Evolutionary conservation across 768 basidiomycete species (phyloP).

Genomic region (Lentinula sp.): DNA sequence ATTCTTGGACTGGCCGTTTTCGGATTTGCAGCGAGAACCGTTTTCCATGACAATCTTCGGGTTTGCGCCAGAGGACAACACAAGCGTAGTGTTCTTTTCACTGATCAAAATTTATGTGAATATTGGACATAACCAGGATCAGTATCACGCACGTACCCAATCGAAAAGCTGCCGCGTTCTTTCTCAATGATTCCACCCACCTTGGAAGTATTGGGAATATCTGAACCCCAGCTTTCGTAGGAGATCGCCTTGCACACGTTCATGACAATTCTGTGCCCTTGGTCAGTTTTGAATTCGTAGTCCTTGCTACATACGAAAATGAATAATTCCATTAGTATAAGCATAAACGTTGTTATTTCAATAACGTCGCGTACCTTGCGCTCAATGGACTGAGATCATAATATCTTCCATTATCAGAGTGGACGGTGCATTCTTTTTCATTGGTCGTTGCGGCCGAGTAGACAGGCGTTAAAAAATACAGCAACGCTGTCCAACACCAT

Average conservation of each 20-base stretch:
- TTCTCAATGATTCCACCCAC: constrained; percentile 60
- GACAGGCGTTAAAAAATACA: background rate
- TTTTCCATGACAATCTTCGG: constrained; percentile 52
- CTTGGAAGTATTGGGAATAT: constrained; percentile 40
- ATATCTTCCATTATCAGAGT: constrained; percentile 45
- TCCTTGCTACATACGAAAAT: constrained; percentile 45
- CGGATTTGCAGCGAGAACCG: constrained; percentile 61
- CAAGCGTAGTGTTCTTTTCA: constrained; percentile 59
- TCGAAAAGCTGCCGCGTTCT: constrained; percentile 62
- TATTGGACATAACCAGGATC: background rate
- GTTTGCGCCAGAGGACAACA: background rate
- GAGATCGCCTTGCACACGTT: constrained; percentile 59
- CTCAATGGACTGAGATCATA: constrained; percentile 65
- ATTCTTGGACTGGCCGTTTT: constrained; percentile 24
- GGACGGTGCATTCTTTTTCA: constrained; percentile 59
- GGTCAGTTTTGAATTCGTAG: constrained; percentile 46
- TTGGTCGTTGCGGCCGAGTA: constrained; percentile 4
- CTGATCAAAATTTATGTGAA: constrained; percentile 23
- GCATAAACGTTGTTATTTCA: background rate
- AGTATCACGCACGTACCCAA: constrained; percentile 45
- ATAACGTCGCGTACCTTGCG: constrained; percentile 36
- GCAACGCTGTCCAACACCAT: background rate
- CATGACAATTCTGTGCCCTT: constrained; percentile 42
- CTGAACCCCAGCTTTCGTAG: constrained; percentile 56
- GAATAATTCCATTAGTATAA: constrained; percentile 3